phyloP scores from a whole-genome alignment of 2,329 filamentous ascomycete genomes.

The Xylaria sp. region DNA sequence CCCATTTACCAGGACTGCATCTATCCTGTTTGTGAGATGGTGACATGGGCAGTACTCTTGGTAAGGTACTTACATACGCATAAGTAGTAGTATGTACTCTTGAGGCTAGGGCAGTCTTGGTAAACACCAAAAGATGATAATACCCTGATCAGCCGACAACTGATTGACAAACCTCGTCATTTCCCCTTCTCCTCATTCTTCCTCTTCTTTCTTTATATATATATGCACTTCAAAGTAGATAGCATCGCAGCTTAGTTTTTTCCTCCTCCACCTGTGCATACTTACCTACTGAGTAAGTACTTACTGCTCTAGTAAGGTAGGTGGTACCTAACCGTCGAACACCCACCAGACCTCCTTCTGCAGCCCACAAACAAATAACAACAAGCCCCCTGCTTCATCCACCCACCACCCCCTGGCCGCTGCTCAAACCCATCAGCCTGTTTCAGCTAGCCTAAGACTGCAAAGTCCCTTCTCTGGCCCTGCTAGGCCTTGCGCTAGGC shows the following conservation, averaged over 20 bases:
- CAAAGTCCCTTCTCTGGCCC: slow-evolving; percentile 13
- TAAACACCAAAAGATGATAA: not conserved
- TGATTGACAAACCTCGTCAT: not conserved
- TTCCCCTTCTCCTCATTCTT: not conserved
- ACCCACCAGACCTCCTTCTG: not conserved
- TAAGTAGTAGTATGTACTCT: not conserved
- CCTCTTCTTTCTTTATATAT: not conserved
- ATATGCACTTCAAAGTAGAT: not conserved
- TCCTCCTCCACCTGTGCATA: not conserved
- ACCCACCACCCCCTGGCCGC: no score
- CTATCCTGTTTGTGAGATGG: no score
- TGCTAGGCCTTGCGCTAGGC: not conserved
- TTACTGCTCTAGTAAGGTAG: no score
- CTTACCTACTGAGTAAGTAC: not conserved
- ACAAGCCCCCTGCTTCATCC: slow-evolving; percentile 38
- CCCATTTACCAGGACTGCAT: no score
- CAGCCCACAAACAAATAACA: slow-evolving; percentile 13
- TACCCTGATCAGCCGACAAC: not conserved
- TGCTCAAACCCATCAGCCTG: slow-evolving; percentile 45
- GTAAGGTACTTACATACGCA: not conserved
- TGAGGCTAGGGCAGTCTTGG: not conserved
- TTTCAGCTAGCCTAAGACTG: slow-evolving; percentile 43
- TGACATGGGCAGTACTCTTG: no score
- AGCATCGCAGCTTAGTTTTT: not conserved
- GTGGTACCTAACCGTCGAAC: no score